A percentile compares a stretch with the other conserved stretches of the same genome.
Evolutionary conservation across 1,139 yeast species (phyloP).

Genomic region (Magnusiomyces ingens): DNA sequence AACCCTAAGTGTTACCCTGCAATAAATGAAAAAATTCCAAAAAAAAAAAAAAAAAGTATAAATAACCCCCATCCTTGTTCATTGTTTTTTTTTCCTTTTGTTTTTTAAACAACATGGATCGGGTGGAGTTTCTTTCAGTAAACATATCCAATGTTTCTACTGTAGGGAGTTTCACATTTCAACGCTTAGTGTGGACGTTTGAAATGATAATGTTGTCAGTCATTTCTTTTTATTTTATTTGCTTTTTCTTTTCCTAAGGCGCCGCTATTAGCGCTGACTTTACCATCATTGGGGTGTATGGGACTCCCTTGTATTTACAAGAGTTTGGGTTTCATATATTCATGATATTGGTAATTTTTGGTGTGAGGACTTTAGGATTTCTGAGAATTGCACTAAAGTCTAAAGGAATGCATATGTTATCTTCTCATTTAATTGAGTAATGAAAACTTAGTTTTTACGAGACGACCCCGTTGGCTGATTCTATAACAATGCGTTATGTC

Average conservation of each 20-base stretch:
- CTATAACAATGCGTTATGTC: slow-evolving; percentile 25
- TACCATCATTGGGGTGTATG: slow-evolving; percentile 21
- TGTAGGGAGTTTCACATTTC: slow-evolving; percentile 18
- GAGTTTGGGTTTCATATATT: slow-evolving; percentile 23
- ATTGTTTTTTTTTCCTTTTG: slow-evolving; percentile 23
- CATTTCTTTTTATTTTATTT: not conserved
- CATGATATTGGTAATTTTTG: slow-evolving; percentile 20
- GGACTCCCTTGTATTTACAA: slow-evolving; percentile 24
- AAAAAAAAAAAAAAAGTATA: slow-evolving; percentile 4
- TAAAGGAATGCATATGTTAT: slow-evolving; percentile 6
- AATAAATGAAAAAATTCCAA: not conserved
- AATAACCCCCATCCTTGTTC: slow-evolving; percentile 11
- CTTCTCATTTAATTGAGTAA: slow-evolving; percentile 18
- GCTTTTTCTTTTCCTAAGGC: slow-evolving; percentile 2
- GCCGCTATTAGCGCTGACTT: slow-evolving; percentile 13
- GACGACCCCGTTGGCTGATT: slow-evolving; percentile 39
- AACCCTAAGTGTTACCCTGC: slow-evolving; percentile 10
- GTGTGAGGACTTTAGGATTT: slow-evolving; percentile 15
- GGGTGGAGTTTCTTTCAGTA: slow-evolving; percentile 13
- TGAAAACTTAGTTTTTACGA: slow-evolving; percentile 26
- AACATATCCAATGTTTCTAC: slow-evolving; percentile 12
- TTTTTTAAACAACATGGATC: slow-evolving; percentile 11
- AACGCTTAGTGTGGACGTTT: slow-evolving; percentile 31
- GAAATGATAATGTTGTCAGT: slow-evolving; percentile 10
- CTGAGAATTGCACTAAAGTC: slow-evolving; percentile 6